Conservation (phyloP, 257 asterid genomes). For the Solanum clarkiae region DNA sequence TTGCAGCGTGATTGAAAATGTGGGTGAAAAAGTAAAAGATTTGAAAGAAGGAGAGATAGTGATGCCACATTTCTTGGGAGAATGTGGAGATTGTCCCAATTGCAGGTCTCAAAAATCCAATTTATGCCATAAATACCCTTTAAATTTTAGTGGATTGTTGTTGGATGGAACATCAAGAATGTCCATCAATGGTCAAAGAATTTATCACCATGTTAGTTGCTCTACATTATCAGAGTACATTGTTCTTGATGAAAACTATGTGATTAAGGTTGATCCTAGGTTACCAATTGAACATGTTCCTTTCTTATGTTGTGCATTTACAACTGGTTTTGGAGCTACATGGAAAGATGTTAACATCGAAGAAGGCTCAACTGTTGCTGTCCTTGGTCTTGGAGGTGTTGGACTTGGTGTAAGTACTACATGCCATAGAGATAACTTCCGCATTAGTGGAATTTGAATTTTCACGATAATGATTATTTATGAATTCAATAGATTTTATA, state of each 20-base stretch:
- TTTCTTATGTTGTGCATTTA: conserved; percentile 64
- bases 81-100: conserved; percentile 55
- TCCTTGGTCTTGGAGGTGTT: conserved; percentile 77
- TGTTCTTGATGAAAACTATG: conserved; percentile 44
- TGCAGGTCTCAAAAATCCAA: conserved; percentile 37
- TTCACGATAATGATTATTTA: not conserved
- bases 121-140: conserved; percentile 43
- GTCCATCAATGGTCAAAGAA: conserved; percentile 33
- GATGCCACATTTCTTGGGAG: conserved; percentile 55
- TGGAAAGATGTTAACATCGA: conserved; percentile 32
- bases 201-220: conserved; percentile 54
- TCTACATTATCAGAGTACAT: conserved; percentile 73
- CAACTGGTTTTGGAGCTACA: conserved; percentile 68
- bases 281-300: conserved; percentile 51
- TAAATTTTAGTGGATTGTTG: conserved; percentile 28
- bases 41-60: conserved; percentile 52
- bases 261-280: conserved; percentile 47
- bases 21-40: conserved; percentile 35
- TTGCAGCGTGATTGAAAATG: conserved; percentile 48
- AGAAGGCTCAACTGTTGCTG: conserved; percentile 67
- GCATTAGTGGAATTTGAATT: no score
- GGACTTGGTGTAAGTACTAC: conserved; percentile 60
- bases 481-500: not conserved
- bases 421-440: no score
- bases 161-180: conserved; percentile 60